phyloP scores from a whole-genome alignment of 164 flowering plant species.

The Liriodendron chinense region DNA sequence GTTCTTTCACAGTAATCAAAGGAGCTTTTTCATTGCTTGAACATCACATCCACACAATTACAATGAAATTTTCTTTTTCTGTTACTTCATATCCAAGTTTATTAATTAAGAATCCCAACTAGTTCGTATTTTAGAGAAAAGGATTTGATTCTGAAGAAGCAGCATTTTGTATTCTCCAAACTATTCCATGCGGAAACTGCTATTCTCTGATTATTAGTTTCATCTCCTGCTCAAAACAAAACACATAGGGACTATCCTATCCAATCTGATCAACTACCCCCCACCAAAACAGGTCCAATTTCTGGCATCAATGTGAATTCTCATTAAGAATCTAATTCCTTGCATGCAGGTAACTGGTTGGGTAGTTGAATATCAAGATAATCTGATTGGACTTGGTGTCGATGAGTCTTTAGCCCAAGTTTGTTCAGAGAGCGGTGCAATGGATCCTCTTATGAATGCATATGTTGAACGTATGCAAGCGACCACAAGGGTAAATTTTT shows the following conservation, averaged over 20 bases:
- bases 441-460: constrained; percentile 99
- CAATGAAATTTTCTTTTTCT: neutral
- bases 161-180: neutral
- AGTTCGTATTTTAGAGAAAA: neutral
- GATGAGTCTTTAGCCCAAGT: constrained; percentile 98
- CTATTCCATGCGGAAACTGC: neutral
- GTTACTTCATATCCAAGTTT: too few relatives aligned
- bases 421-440: constrained; percentile 98
- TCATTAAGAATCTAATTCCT: neutral
- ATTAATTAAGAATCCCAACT: neutral
- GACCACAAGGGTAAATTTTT: constrained; percentile 64
- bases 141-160: neutral
- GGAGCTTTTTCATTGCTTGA: neutral
- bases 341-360: constrained; percentile 83
- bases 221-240: too few relatives aligned
- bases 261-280: too few relatives aligned
- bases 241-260: too few relatives aligned
- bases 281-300: too few relatives aligned
- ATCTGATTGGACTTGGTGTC: constrained; percentile 89
- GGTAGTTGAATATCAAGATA: constrained; percentile 98
- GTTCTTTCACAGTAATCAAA: too few relatives aligned
- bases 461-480: constrained; percentile 99
- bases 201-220: neutral
- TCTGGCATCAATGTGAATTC: too few relatives aligned
- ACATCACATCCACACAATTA: neutral